Evolutionary conservation across 176 grass and related monocot species (phyloP), one percentile per base, ranked within the genome.

Genomic region (Paspalum notatum): DNA sequence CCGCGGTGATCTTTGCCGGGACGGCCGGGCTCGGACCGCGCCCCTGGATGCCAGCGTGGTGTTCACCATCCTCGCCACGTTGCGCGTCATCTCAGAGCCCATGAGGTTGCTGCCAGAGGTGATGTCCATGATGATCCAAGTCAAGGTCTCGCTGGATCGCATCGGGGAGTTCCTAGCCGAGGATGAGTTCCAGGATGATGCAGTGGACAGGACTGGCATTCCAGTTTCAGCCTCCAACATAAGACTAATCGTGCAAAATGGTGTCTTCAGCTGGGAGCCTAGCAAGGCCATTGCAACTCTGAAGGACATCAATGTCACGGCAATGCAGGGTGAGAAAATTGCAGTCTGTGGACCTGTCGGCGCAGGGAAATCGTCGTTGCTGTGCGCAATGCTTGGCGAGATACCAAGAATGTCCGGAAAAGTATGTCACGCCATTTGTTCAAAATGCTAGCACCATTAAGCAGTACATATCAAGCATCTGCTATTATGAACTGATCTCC

Each of bases 91-190:
- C 14, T 92, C 86, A 1, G 88, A 98, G 75, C 90, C 90, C 0
- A 92, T 91, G 88, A 84, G 95, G 87, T 84, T 95, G 82, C 81
- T 98, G 43, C 92, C 92, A 45, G 95, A 98, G 74, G 81, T 85
- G 42, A 42, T 98, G n/a, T 95, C 92, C 24, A 63, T 95, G 44
- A 87, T 98, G 78, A 92, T 94, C 82, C 95, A 95, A 62, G 84
- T 88, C 22, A 98, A 98, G 86, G 92, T 98, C 43, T 94, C 92
- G 9, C 67, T 98, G 11, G 92, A 95, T 55, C 83, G 92, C 16
- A 77, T 95, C 58, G 86, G 78, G 16, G 69, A 62, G 64, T 98
- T 98, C 79, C 82, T 98, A 0, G 38, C 68, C 18, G 92, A 98
- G 55, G 92, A 98, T 15, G 95, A 95, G 67, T 86, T 93, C 44